Conservation (phyloP, 2,329 filamentous ascomycete genomes). For the Neofusicoccum umdonicola region DNA sequence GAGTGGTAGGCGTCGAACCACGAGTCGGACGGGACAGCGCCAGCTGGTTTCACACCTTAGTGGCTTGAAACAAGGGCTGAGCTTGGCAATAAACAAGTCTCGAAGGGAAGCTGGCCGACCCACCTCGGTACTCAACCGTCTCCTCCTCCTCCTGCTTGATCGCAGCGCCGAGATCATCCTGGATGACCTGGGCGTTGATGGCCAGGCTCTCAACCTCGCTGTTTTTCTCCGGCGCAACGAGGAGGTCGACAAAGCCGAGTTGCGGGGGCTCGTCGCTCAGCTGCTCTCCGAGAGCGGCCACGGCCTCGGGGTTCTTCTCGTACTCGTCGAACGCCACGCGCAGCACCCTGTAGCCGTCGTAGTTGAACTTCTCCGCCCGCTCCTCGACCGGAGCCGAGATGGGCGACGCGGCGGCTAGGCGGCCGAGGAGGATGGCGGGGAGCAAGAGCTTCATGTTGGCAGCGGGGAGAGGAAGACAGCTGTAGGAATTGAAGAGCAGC, state of each 20-base stretch:
- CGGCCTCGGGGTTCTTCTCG: slow-evolving; percentile 25
- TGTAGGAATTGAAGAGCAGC: background rate
- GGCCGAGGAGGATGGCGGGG: background rate
- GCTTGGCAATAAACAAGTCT: background rate
- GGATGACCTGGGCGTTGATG: slow-evolving; percentile 29
- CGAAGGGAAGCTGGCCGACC: slow-evolving; percentile 19
- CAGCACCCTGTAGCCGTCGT: slow-evolving; percentile 36
- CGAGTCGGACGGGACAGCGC: slow-evolving; percentile 31
- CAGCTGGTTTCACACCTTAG: background rate
- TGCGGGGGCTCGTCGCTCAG: slow-evolving; percentile 32
- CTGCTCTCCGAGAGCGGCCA: slow-evolving; percentile 33
- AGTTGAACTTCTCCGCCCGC: slow-evolving; percentile 25
- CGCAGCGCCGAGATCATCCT: slow-evolving; percentile 34
- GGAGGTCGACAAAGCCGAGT: slow-evolving; percentile 35
- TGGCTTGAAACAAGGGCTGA: background rate
- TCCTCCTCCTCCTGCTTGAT: slow-evolving; percentile 30
- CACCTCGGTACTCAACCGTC: slow-evolving; percentile 29
- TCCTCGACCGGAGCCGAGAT: background rate
- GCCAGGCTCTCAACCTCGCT: slow-evolving; percentile 29
- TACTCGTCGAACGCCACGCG: slow-evolving; percentile 33
- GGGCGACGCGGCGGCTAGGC: background rate
- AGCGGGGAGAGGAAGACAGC: background rate
- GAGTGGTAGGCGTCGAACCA: slow-evolving; percentile 39
- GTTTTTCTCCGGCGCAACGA: slow-evolving; percentile 34
- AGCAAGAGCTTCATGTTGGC: background rate